Conservation (phyloP, 805 yeast species). For the Kuraishia piskuri region DNA sequence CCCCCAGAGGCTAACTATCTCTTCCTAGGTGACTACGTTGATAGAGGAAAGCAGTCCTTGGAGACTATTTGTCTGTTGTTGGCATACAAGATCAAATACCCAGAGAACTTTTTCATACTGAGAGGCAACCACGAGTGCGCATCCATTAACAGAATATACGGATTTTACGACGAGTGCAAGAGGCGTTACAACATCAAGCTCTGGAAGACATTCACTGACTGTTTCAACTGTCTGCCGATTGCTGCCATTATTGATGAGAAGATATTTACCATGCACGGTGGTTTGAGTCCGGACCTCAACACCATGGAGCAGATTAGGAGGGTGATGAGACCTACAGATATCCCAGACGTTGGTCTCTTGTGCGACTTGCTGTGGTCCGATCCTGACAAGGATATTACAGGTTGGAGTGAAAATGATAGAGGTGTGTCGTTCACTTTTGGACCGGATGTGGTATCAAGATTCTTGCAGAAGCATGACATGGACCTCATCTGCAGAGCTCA, state of each 20-base stretch:
- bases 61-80: slow-evolving; percentile 91
- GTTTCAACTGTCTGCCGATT: slow-evolving; percentile 96
- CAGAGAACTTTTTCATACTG: slow-evolving; percentile 92
- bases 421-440: slow-evolving; percentile 99
- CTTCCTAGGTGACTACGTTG: slow-evolving; percentile 95
- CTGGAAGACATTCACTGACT: slow-evolving; percentile 98
- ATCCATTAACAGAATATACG: slow-evolving; percentile 93
- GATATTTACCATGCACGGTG: slow-evolving; percentile 99
- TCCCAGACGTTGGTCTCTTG: slow-evolving; percentile 93
- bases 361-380: slow-evolving; percentile 98
- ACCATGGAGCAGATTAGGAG: slow-evolving; percentile 98
- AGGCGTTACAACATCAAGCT: slow-evolving; percentile 96
- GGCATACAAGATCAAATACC: slow-evolving; percentile 96
- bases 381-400: slow-evolving; percentile 96
- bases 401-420: slow-evolving; percentile 98
- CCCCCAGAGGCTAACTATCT: slow-evolving; percentile 98
- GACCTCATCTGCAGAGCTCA: slow-evolving; percentile 97
- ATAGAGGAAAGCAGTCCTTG: slow-evolving; percentile 95
- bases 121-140: slow-evolving; percentile 99
- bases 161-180: slow-evolving; percentile 97
- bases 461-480: slow-evolving; percentile 95
- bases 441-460: slow-evolving; percentile 97
- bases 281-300: slow-evolving; percentile 93
- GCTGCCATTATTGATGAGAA: slow-evolving; percentile 98
- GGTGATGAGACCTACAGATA: slow-evolving; percentile 98